These are phyloP conservation scores for Diplosphaera chodatii DNA, from an alignment of 139 green algal species.

Conservation along the genomic window DNA sequence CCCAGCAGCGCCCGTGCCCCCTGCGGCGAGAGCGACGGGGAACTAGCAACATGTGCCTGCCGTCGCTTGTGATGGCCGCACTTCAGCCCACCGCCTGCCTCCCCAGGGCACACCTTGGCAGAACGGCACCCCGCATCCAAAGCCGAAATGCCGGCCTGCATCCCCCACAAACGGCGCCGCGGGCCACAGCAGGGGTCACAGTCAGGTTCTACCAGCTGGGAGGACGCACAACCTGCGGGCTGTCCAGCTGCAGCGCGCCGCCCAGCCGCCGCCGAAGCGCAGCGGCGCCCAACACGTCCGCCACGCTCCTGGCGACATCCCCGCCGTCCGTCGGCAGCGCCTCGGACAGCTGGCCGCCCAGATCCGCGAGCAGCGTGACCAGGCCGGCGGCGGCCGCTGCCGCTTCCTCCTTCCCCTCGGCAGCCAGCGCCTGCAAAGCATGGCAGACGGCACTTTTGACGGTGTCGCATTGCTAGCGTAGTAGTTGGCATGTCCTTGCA, in stretches of 20 bases:
- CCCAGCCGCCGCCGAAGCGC: slow-evolving; percentile 8
- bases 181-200: no score
- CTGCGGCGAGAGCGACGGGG: not conserved
- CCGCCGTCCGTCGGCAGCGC: slow-evolving; percentile 21
- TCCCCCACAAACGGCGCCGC: no score
- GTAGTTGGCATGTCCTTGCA: no score
- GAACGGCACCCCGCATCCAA: no score
- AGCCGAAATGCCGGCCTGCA: no score
- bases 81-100: no score
- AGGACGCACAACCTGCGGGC: not conserved
- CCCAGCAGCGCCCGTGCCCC: not conserved
- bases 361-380: slow-evolving; percentile 33
- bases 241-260: not conserved
- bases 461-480: no score
- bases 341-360: slow-evolving; percentile 32
- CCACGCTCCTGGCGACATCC: slow-evolving; percentile 16
- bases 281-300: slow-evolving; percentile 13
- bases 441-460: no score
- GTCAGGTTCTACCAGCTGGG: no score
- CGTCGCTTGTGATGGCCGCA: no score
- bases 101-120: no score
- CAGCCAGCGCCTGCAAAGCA: not conserved
- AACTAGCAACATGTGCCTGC: no score
- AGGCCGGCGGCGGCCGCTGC: slow-evolving; percentile 6
- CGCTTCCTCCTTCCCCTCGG: slow-evolving; percentile 7